phyloP scores from a whole-genome alignment of 2,329 filamentous ascomycete species.

The Daldinia sp. region DNA sequence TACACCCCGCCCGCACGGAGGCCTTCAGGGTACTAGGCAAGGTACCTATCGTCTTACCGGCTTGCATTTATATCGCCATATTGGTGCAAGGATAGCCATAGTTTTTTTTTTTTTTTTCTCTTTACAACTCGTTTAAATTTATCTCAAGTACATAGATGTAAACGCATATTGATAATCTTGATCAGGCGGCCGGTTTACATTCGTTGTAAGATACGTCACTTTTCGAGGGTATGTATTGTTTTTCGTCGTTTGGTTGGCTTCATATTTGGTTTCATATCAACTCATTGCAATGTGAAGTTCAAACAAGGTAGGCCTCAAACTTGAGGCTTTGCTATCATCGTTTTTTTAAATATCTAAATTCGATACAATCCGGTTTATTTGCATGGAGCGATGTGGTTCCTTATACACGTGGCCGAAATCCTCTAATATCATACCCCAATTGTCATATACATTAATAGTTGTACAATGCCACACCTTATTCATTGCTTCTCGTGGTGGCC shows the following conservation, averaged over 20 bases:
- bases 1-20: constrained; percentile 2
- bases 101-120: background rate
- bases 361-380: background rate
- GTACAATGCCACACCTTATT: constrained; percentile 27
- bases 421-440: background rate
- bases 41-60: background rate
- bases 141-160: background rate
- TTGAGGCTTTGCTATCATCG: background rate
- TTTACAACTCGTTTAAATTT: constrained; percentile 29
- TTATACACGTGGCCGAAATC: constrained; percentile 7
- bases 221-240: background rate
- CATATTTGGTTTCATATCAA: background rate
- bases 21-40: background rate
- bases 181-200: background rate
- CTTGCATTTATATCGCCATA: background rate
- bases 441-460: constrained; percentile 1
- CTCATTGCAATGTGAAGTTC: background rate
- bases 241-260: background rate
- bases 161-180: background rate
- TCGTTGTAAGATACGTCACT: background rate
- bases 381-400: constrained; percentile 10
- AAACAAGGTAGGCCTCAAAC: background rate
- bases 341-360: constrained; percentile 2
- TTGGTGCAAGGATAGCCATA: constrained; percentile 23
- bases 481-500: constrained; percentile 63